Percentiles rank a stretch among this genome's conserved stretches.
Evolutionary conservation across 2,329 filamentous ascomycete genomes (phyloP).

Genomic region (Scedosporium aurantiacum): DNA sequence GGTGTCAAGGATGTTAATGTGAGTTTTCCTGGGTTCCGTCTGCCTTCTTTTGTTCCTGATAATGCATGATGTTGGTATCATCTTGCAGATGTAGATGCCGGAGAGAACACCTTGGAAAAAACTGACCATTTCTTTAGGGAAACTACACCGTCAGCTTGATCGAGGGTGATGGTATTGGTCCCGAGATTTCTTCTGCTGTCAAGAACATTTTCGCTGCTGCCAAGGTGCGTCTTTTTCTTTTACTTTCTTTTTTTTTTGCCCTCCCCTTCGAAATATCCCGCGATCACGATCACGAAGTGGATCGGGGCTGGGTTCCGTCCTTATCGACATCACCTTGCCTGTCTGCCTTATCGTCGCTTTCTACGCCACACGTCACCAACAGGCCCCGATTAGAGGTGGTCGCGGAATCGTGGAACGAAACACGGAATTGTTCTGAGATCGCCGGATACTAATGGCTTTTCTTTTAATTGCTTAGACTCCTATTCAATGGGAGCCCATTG

Average conservation of each 20-base stretch:
- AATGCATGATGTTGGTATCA: not conserved
- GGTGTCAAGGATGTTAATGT: constrained; percentile 82
- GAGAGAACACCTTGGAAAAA: constrained; percentile 21
- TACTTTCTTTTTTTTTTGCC: constrained; percentile 6
- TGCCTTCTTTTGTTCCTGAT: constrained; percentile 8
- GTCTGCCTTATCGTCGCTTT: not conserved
- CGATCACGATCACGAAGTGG: not conserved
- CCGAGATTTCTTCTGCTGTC: constrained; percentile 93
- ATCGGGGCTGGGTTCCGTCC: not conserved
- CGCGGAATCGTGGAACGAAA: not conserved
- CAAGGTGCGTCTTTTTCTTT: constrained; percentile 48
- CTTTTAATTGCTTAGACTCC: constrained; percentile 48
- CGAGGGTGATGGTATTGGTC: constrained; percentile 97
- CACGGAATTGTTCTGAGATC: not conserved
- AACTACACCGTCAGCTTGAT: constrained; percentile 95
- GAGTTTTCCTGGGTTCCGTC: constrained; percentile 29
- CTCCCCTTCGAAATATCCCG: not conserved
- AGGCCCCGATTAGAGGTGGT: not conserved
- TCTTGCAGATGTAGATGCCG: constrained; percentile 14
- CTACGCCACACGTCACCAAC: not conserved
- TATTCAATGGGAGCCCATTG: constrained; percentile 93
- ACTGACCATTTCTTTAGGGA: constrained; percentile 47
- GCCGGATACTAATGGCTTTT: not conserved
- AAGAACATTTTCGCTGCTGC: constrained; percentile 98
- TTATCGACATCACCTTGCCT: not conserved